Base-by-base conservation (phyloP, 2,329 filamentous ascomycete species). In the Scytalidium sp. region DNA sequence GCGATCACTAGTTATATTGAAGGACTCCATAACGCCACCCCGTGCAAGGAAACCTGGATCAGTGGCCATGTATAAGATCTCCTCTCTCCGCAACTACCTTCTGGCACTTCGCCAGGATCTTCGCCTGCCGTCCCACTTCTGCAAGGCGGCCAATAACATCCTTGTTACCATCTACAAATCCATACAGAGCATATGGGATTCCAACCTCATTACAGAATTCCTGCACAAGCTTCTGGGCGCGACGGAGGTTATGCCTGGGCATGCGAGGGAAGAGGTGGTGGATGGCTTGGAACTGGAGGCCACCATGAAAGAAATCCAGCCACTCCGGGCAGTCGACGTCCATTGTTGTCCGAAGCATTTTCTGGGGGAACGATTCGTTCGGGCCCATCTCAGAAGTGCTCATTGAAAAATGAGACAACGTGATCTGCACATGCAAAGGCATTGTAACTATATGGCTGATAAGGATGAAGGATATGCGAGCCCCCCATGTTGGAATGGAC, bases 301-400 rank as follows among this genome's bases (percentile, higher is more conserved):
- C 91, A 19, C 90, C 90, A 60, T 96, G 90, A 67, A 96, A 81
- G 64, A 91, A 96, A 64, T 96, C 90, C 11, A 96, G 75, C 90
- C 91, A 96, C 11, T 79, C 75, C 1, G 90, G 89, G 63, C 90
- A 96, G 64, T 94, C 90, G 19, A 96, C 84, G 56, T 96, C 90
- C 90, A 96, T 96, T 11, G 91, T 96, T 1, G 91, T 96, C 58
- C 92, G 85, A 42, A 96, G 76, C 86, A 95, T 94, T 67, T 86
- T 88, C 69, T 96, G 90, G 1, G 91, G 84, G 67, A 96, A 96
- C 0, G 88, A 94, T 66, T 96, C 91, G 46, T 85, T 76, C 1
- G 87, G 83, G 0, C 92, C 92, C 11, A 96, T 76, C 60, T 96
- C 90, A 10, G 88, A 80, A 0, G 91, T 96, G 59, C 88, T 93